Conservation (phyloP, 768 basidiomycete genomes). For the Rhodotorula sphaerocarpa region DNA sequence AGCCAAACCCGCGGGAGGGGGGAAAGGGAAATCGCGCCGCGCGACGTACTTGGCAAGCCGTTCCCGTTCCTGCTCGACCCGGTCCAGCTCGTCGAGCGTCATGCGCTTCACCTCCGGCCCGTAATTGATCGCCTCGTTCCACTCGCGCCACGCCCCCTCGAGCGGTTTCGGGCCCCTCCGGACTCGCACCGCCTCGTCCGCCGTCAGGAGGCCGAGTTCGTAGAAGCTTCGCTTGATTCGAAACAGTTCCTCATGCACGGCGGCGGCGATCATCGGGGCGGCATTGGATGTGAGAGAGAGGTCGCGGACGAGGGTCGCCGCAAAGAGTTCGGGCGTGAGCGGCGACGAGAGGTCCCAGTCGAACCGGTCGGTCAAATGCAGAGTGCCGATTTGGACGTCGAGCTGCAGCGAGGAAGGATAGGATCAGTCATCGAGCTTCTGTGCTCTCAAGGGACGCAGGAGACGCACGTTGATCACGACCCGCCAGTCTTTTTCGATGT, state of each 20-base stretch:
- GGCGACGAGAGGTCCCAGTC: slow-evolving; percentile 94
- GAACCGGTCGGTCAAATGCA: slow-evolving; percentile 87
- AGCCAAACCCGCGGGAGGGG: no score
- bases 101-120: slow-evolving; percentile 78
- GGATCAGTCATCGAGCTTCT: background rate
- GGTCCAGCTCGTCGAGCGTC: slow-evolving; percentile 81
- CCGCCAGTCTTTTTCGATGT: slow-evolving; percentile 44
- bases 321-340: slow-evolving; percentile 77
- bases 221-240: slow-evolving; percentile 92
- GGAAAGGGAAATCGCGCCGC: no score
- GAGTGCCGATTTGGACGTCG: slow-evolving; percentile 88
- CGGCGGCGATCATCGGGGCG: slow-evolving; percentile 77
- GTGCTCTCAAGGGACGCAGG: background rate
- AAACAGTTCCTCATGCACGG: slow-evolving; percentile 87
- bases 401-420: slow-evolving; percentile 51
- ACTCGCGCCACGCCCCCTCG: slow-evolving; percentile 88
- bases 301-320: slow-evolving; percentile 68
- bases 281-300: slow-evolving; percentile 84
- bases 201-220: slow-evolving; percentile 81
- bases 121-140: slow-evolving; percentile 85
- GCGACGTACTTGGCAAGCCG: slow-evolving; percentile 48
- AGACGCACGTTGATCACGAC: slow-evolving; percentile 47
- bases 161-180: slow-evolving; percentile 66
- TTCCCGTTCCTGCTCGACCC: slow-evolving; percentile 78
- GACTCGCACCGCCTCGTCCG: slow-evolving; percentile 51